Evolutionary conservation across 495 filamentous ascomycete species (phyloP).

Genomic region (Hypoxylon fuscum): DNA sequence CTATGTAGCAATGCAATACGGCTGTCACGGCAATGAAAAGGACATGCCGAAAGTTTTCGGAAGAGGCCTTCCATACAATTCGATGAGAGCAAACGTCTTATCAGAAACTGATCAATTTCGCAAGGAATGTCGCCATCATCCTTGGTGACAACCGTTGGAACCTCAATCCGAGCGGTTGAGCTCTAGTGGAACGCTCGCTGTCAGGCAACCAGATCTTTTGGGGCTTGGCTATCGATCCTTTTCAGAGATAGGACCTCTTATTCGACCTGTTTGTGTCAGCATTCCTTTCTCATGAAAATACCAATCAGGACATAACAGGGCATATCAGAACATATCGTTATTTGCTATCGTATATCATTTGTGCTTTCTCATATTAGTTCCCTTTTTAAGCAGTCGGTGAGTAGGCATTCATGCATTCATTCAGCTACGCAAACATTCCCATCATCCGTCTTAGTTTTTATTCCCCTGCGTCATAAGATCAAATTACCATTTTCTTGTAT

Average conservation of each 20-base stretch:
- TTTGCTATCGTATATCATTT: constrained; percentile 8
- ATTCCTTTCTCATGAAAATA: constrained; percentile 9
- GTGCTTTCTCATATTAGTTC: constrained; percentile 4
- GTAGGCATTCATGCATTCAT: not conserved
- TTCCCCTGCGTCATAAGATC: constrained; percentile 13
- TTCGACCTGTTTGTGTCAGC: not conserved
- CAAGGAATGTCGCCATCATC: constrained; percentile 36
- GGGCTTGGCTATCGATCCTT: constrained; percentile 15
- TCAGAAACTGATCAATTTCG: constrained; percentile 14
- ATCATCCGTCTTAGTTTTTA: too few relatives aligned
- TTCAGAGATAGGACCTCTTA: constrained; percentile 1
- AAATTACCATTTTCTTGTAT: not conserved
- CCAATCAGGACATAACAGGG: too few relatives aligned
- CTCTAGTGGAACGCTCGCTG: constrained; percentile 13
- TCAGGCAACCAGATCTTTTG: constrained; percentile 18
- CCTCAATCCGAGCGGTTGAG: constrained; percentile 19
- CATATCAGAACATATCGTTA: not conserved
- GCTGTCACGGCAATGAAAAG: constrained; percentile 18
- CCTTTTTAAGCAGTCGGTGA: constrained; percentile 1
- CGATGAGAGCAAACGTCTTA: constrained; percentile 1
- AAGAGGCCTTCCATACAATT: constrained; percentile 2
- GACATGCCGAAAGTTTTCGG: constrained; percentile 2
- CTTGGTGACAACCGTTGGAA: constrained; percentile 14
- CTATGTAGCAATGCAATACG: too few relatives aligned
- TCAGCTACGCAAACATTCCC: not conserved